A percentile compares a stretch with the other conserved stretches of the same genome.
phyloP scores from a whole-genome alignment of 1,139 yeast genomes.

The Sugiyamaella pinicola region DNA sequence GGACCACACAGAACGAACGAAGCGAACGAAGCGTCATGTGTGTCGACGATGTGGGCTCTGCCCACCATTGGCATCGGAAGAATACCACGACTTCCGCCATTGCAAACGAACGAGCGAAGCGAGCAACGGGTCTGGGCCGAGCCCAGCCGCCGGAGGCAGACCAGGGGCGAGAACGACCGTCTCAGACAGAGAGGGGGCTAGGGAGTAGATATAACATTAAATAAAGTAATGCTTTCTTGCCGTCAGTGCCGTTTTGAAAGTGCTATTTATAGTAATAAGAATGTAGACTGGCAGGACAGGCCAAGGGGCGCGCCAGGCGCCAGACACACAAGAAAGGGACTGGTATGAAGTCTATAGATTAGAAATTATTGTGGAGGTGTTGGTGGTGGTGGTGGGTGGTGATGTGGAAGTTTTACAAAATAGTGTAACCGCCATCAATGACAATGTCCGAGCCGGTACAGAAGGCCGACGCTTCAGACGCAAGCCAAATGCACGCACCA shows the following conservation, averaged over 20 bases:
- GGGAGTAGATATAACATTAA: constrained; percentile 10
- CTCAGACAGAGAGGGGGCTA: neutral
- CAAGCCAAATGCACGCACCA: constrained; percentile 69
- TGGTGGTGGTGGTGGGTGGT: neutral
- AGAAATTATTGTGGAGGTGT: neutral
- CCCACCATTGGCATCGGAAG: too few relatives aligned
- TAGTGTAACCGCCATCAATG: constrained; percentile 69
- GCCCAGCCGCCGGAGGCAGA: constrained; percentile 17
- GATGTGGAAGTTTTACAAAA: constrained; percentile 40
- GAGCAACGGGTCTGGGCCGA: constrained; percentile 7
- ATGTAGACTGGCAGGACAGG: neutral
- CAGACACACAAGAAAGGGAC: constrained; percentile 3
- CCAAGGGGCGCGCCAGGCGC: neutral
- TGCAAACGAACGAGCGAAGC: constrained; percentile 12
- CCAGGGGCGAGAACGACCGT: neutral
- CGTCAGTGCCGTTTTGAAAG: constrained; percentile 6
- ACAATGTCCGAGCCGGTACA: constrained; percentile 67
- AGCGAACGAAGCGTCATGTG: constrained; percentile 6
- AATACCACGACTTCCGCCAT: too few relatives aligned
- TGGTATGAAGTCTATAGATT: constrained; percentile 2
- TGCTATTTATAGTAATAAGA: neutral
- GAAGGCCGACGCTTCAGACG: constrained; percentile 62
- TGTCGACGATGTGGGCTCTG: too few relatives aligned
- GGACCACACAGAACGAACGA: constrained; percentile 5
- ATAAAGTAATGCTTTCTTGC: constrained; percentile 12